These are phyloP conservation scores for Parasitella parasitica DNA, from an alignment of 371 early-diverging fungal species.

Conservation along the genomic window DNA sequence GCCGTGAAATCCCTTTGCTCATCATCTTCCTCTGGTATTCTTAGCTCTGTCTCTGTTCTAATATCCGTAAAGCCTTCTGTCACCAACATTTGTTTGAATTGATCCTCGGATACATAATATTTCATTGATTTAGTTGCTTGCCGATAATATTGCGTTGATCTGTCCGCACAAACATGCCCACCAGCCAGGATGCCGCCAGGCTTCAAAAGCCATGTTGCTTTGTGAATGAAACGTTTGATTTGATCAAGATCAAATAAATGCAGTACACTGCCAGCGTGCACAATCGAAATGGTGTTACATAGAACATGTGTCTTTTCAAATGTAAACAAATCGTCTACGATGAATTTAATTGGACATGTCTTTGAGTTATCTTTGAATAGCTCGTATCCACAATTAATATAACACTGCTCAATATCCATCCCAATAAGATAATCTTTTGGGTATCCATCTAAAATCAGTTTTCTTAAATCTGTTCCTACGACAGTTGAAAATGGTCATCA, in stretches of 20 bases:
- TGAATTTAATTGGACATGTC: slow-evolving; percentile 29
- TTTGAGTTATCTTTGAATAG: slow-evolving; percentile 29
- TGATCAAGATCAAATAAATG: slow-evolving; percentile 32
- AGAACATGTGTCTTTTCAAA: slow-evolving; percentile 7
- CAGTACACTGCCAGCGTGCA: slow-evolving; percentile 41
- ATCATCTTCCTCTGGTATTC: slow-evolving; percentile 7
- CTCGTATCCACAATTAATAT: slow-evolving; percentile 38
- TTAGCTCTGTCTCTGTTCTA: slow-evolving; percentile 17
- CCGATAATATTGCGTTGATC: slow-evolving; percentile 13
- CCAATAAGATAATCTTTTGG: slow-evolving; percentile 36
- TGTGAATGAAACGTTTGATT: slow-evolving; percentile 15
- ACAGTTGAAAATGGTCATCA: not conserved
- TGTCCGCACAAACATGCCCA: slow-evolving; percentile 34
- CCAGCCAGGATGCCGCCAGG: slow-evolving; percentile 37
- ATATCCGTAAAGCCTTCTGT: slow-evolving; percentile 24
- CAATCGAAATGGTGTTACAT: slow-evolving; percentile 11
- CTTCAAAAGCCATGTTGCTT: slow-evolving; percentile 16
- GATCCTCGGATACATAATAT: slow-evolving; percentile 24
- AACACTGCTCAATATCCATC: slow-evolving; percentile 27
- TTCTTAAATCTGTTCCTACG: slow-evolving; percentile 43
- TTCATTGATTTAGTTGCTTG: slow-evolving; percentile 19
- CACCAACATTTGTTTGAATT: slow-evolving; percentile 19
- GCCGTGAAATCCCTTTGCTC: slow-evolving; percentile 1
- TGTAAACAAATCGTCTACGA: slow-evolving; percentile 25
- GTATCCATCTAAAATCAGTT: slow-evolving; percentile 41